Percentiles rank a stretch among this genome's conserved stretches.
Conservation (phyloP, 148 eudicot species). For the Cornus florida region DNA sequence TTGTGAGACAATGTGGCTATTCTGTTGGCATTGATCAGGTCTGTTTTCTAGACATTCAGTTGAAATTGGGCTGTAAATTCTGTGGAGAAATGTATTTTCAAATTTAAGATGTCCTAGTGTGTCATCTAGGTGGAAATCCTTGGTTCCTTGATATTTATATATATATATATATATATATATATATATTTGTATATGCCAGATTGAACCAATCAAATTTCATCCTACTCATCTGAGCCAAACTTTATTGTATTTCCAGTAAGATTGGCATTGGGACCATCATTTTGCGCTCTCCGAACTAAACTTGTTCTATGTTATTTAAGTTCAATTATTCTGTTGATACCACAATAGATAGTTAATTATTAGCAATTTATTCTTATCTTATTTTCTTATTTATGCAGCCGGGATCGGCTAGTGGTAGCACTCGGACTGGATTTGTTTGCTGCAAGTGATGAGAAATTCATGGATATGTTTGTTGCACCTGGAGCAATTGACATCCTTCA, state of each 20-base stretch:
- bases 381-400: constrained; percentile 41
- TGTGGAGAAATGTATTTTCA: neutral
- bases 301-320: neutral
- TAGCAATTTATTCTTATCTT: constrained; percentile 1
- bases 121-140: neutral
- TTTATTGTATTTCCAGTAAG: neutral
- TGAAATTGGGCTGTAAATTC: neutral
- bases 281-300: neutral
- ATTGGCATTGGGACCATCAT: neutral
- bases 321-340: neutral
- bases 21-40: constrained; percentile 5
- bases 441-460: constrained; percentile 83
- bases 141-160: too few species aligned
- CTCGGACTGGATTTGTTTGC: constrained; percentile 88
- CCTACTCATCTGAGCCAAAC: neutral
- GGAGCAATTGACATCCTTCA: constrained; percentile 82
- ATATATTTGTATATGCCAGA: neutral
- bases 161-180: neutral
- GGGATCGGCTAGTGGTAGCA: constrained; percentile 78
- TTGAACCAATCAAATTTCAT: neutral
- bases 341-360: neutral
- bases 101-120: neutral
- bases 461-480: constrained; percentile 99
- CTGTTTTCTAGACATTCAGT: neutral
- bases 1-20: too few species aligned